phyloP scores from a whole-genome alignment of 2,329 filamentous ascomycete genomes.

The Phoma sp. region DNA sequence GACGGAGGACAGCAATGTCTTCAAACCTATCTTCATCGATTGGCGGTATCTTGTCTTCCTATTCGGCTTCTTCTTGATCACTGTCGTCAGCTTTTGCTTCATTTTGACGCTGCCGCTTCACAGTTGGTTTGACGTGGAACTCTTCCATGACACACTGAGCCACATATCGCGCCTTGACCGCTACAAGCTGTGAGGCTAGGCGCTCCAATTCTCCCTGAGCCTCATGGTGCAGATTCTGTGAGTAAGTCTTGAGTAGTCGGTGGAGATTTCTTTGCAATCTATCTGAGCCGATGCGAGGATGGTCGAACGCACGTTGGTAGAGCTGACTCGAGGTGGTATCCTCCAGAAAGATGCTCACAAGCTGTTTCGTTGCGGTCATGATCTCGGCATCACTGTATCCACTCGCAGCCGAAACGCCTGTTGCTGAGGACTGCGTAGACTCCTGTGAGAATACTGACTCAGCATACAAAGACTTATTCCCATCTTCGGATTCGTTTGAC shows the following conservation, averaged over 20 bases:
- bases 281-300: neutral
- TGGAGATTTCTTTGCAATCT: neutral
- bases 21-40: too few relatives aligned
- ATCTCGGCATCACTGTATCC: neutral
- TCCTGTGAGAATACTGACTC: too few relatives aligned
- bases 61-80: too few relatives aligned
- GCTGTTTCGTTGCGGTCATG: neutral
- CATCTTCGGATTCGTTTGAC: conserved; percentile 53
- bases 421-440: neutral
- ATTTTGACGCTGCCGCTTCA: too few relatives aligned
- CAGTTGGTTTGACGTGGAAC: neutral
- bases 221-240: neutral
- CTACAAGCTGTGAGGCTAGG: neutral
- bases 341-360: neutral
- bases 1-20: too few relatives aligned
- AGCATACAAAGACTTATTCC: neutral
- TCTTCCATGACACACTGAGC: neutral
- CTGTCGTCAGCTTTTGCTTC: too few relatives aligned
- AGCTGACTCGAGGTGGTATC: neutral
- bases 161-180: neutral
- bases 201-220: neutral
- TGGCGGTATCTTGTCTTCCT: too few relatives aligned
- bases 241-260: neutral
- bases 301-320: neutral
- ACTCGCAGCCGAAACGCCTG: neutral